Conservation (phyloP, 495 filamentous ascomycete genomes). For the Aspergillus affinis region DNA sequence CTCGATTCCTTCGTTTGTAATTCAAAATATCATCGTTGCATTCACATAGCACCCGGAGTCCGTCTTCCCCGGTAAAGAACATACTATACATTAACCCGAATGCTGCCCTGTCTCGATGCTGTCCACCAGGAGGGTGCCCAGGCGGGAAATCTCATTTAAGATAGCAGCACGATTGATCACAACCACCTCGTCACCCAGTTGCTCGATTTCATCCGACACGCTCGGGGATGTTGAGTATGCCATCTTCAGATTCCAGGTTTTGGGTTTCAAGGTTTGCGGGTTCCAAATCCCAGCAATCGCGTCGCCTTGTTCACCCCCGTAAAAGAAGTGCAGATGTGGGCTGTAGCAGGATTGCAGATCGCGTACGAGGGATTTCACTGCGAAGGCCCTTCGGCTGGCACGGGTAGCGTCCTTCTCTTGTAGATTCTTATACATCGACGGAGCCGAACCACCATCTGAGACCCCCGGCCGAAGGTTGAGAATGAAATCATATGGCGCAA, state of each 20-base stretch:
- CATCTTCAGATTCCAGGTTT: conserved; percentile 63
- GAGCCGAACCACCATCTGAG: conserved; percentile 22
- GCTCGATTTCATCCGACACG: conserved; percentile 17
- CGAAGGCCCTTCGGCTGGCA: conserved; percentile 35
- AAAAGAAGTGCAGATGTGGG: conserved; percentile 72
- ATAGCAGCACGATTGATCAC: conserved; percentile 71
- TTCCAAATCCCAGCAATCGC: conserved; percentile 83
- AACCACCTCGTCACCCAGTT: conserved; percentile 37
- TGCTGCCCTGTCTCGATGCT: conserved; percentile 34
- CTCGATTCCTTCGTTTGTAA: background rate
- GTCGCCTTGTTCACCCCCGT: conserved; percentile 53
- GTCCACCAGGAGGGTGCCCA: conserved; percentile 46
- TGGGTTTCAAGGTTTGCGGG: conserved; percentile 54
- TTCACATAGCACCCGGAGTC: background rate
- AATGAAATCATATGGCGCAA: conserved; percentile 81
- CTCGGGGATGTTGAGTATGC: conserved; percentile 65
- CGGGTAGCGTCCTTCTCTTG: conserved; percentile 17
- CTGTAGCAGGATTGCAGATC: conserved; percentile 62
- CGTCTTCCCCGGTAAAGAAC: conserved; percentile 8
- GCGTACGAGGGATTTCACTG: conserved; percentile 50
- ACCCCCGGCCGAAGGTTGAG: conserved; percentile 63
- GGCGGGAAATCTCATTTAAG: conserved; percentile 70
- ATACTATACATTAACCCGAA: conserved; percentile 7
- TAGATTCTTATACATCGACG: conserved; percentile 73
- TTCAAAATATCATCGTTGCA: background rate